Evolutionary conservation across 208 protist genomes (phyloP), one percentile per base, ranked within the genome.

Genomic region (Blechomonas ayalai): DNA sequence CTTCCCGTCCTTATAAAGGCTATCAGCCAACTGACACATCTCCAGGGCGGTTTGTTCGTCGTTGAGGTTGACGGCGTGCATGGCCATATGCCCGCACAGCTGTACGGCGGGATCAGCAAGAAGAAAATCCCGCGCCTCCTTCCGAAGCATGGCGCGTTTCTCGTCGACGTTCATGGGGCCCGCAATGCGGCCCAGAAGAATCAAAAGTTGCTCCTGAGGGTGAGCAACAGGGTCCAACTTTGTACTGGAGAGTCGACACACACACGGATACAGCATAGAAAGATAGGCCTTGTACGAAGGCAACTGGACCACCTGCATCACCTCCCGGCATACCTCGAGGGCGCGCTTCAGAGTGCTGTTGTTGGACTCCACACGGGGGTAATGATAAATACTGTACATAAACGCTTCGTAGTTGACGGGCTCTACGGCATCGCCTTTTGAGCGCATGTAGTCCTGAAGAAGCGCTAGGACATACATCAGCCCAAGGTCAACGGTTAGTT

Each of bases 131-230:
- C 72, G 28, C 20, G 57, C 69, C 9, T 87, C 72, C 39, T 72
- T 78, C 31, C 70, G 48, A 3, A 90, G 33, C 24, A 82, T 32
- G 28, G 43, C 8, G 8, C 33, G 52, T 31, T 72, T 71, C 9
- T 93, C 80, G 3, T 56, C 35, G 7, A 36, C 0, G 10, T 64
- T 32, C 22, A 61, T 57, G 0, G 79, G 78, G 3, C 67, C 73
- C 28, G 53, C 40, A 1, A 86, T 36, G 13, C 59, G 41, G 20
- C 76, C 81, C 20, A 94, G 61, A 8, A 81, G 29, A 22, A 79
- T 33, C 4, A 94, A 54, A 10, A 94, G 64, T 39, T 80, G 71
- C 49, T 88, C 70, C 60, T 94, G 85, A 15, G 81, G 74, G 33
- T 74, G 66, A 36, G 45, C 6, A 5, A 49, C 19, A 3, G 15